Conservation (phyloP, 805 yeast genomes). For the Candida michaelii region DNA sequence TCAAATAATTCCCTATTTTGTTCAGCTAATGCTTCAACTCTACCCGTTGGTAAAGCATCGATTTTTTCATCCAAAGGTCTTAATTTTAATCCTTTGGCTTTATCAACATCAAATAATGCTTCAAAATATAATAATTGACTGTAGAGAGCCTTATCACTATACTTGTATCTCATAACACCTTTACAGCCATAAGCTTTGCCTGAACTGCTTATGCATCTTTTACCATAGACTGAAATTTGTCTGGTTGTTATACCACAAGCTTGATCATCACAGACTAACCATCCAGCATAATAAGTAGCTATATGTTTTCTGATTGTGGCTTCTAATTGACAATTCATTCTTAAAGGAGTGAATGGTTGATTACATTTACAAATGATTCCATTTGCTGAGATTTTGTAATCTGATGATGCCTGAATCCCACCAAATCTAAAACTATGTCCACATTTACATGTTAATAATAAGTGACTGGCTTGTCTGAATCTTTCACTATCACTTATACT, state of each 20-base stretch:
- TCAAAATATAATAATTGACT: conserved; percentile 81
- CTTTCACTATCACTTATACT: conserved; percentile 80
- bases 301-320: conserved; percentile 66
- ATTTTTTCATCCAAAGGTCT: conserved; percentile 49
- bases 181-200: conserved; percentile 66
- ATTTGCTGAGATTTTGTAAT: conserved; percentile 58
- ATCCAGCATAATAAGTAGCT: conserved; percentile 78
- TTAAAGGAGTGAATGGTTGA: conserved; percentile 47
- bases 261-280: conserved; percentile 81
- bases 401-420: conserved; percentile 67
- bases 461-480: conserved; percentile 60
- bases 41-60: conserved; percentile 45
- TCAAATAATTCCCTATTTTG: conserved; percentile 69
- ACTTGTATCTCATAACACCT: conserved; percentile 78
- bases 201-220: conserved; percentile 69
- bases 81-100: conserved; percentile 58
- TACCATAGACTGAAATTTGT: conserved; percentile 87
- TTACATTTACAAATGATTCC: conserved; percentile 78
- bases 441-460: conserved; percentile 65
- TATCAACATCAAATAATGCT: conserved; percentile 77
- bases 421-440: conserved; percentile 61
- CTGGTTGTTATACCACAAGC: conserved; percentile 80
- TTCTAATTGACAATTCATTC: conserved; percentile 73
- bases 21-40: conserved; percentile 71
- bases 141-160: conserved; percentile 77